phyloP scores from a whole-genome alignment of 192 early-diverging fungal genomes.

The Coemansia sp. region DNA sequence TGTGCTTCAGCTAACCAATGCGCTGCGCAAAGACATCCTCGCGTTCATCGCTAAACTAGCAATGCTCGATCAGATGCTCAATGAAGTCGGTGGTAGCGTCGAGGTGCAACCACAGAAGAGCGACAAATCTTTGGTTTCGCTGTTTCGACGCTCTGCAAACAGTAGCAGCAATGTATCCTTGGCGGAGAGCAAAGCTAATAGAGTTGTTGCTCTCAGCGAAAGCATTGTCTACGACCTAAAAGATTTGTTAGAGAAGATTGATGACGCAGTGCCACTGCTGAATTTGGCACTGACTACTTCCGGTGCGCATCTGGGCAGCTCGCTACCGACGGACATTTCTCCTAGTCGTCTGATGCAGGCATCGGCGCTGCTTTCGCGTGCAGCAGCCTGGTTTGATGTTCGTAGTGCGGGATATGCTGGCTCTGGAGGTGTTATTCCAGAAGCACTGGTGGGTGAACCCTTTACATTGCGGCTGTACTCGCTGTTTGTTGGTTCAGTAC shows the following conservation, averaged over 20 bases:
- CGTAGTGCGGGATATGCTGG: neutral
- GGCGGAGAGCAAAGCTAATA: neutral
- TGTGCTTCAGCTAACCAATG: slow-evolving; percentile 56
- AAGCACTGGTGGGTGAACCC: slow-evolving; percentile 29
- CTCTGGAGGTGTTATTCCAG: neutral
- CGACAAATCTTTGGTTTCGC: slow-evolving; percentile 1
- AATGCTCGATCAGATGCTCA: slow-evolving; percentile 8
- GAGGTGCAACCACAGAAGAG: neutral
- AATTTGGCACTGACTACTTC: slow-evolving; percentile 57
- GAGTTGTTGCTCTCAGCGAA: neutral
- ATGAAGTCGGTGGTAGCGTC: neutral
- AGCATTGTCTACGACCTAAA: slow-evolving; percentile 21
- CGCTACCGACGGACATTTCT: slow-evolving; percentile 51
- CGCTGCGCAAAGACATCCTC: slow-evolving; percentile 58
- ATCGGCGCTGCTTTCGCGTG: slow-evolving; percentile 39
- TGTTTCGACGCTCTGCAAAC: slow-evolving; percentile 9
- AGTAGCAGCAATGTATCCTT: neutral
- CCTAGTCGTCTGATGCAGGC: slow-evolving; percentile 64
- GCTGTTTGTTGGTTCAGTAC: slow-evolving; percentile 64
- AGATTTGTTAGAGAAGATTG: slow-evolving; percentile 42
- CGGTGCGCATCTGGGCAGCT: slow-evolving; percentile 48
- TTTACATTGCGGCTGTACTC: slow-evolving; percentile 65
- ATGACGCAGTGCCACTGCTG: slow-evolving; percentile 58
- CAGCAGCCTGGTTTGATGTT: slow-evolving; percentile 12
- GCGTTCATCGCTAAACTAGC: slow-evolving; percentile 43